These are phyloP conservation scores for Selaginella tamariscina DNA, from an alignment of 75 land plant genomes.

Conservation along the genomic window DNA sequence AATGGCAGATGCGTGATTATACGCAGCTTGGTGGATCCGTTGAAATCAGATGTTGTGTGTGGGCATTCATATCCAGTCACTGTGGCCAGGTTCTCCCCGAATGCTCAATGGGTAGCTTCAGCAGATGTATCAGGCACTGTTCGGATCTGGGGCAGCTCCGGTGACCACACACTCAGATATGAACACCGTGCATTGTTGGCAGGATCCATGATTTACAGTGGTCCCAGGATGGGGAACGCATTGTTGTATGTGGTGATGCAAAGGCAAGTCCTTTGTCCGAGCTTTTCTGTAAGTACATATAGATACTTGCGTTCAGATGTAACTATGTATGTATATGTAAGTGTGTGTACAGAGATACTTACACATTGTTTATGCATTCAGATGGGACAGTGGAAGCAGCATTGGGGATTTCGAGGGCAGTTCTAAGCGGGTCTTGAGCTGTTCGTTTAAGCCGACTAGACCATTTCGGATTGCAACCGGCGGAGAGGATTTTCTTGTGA, in stretches of 20 bases:
- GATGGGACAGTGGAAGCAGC: constrained; percentile 94
- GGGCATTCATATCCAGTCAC: constrained; percentile 83
- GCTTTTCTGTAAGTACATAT: constrained; percentile 61
- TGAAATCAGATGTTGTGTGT: constrained; percentile 50
- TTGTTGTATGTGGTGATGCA: constrained; percentile 87
- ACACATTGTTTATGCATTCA: too few species aligned
- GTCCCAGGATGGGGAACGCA: constrained; percentile 74
- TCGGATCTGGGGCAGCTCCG: constrained; percentile 69
- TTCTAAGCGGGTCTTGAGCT: constrained; percentile 91
- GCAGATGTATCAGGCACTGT: constrained; percentile 81
- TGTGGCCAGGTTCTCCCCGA: constrained; percentile 88
- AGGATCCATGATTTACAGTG: constrained; percentile 87
- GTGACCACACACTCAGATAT: constrained; percentile 58
- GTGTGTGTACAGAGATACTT: too few species aligned
- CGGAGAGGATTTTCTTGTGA: constrained; percentile 91
- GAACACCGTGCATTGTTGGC: constrained; percentile 72
- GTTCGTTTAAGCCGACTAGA: constrained; percentile 83
- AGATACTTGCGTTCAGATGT: too few species aligned
- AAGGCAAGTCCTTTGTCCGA: constrained; percentile 80
- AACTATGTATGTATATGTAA: too few species aligned
- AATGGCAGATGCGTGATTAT: constrained; percentile 82
- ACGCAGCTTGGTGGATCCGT: constrained; percentile 49
- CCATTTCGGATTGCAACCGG: constrained; percentile 91
- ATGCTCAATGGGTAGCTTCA: constrained; percentile 97
- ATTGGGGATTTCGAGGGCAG: constrained; percentile 96